Evolutionary conservation across 2,329 filamentous ascomycete species (phyloP), one percentile per base, ranked within the genome.

Genomic region (Arachnomyces sp.): DNA sequence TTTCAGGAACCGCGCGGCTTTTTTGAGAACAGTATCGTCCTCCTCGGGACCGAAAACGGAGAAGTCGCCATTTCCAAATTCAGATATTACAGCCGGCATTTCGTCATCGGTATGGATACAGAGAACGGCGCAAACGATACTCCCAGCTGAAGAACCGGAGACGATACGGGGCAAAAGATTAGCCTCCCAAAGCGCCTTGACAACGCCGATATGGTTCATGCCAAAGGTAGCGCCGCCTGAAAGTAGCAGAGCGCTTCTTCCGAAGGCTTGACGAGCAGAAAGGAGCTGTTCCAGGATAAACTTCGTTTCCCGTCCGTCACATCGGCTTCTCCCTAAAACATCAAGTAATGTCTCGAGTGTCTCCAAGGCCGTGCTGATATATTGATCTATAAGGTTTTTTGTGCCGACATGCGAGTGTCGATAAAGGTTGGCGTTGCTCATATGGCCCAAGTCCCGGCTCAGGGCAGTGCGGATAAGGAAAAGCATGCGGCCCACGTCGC

Each of bases 141-240:
- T 89, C 13, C 87, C 87, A 1, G 88, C 87, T 18, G 87, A 93
- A 4, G 87, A 84, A 2, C 87, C 87, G 0, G 86, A 93, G 38
- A 94, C 86, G 57, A 94, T 89, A 34, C 86, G 80, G 3, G 88
- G 88, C 2, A 95, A 71, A 9, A 94, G 70, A 6, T 77, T 75
- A 3, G 77, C 73, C 54, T 92, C 80, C 59, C 81, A 88, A 2
- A 95, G 71, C 3, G 82, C 75, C 60, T 93, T 93, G 40, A 93
- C 68, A 2, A 95, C 87, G 1, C 88, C 88, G 40, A 94, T 84
- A 58, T 95, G 88, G 44, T 85, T 85, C 85, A 95, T 93, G 31
- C 88, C 88, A 63, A 93, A 87, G 1, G 88, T 92, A 1, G 84
- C 87, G 2, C 88, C 88, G 6, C 88, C 88, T 3, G 87, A 93